Evolutionary conservation across 2,329 filamentous ascomycete species (phyloP), one percentile per base, ranked within the genome.

Genomic region (Capronia americana): DNA sequence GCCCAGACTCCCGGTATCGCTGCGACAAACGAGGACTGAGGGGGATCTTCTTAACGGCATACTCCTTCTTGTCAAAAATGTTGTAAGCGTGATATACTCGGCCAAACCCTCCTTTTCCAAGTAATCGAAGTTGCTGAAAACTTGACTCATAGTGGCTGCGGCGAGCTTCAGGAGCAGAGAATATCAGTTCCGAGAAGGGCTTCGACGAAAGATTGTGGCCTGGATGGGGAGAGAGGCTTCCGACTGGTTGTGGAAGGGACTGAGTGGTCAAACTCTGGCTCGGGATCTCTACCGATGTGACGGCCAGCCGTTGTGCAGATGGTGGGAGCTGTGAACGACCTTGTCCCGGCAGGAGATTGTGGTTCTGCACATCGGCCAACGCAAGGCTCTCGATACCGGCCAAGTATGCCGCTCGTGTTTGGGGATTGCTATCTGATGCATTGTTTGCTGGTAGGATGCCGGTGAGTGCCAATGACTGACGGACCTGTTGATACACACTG

Each of bases 41-140:
- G 0, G 84, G 81, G 7, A 91, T 87, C 67, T 88, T 87, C 74
- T 91, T 91, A 57, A 91, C 81, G 0, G 88, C 88, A 72, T 90
- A 91, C 44, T 84, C 78, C 53, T 84, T 82, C 6, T 84, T 83
- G 73, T 91, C 88, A 5, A 90, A 82, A 58, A 84, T 82, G 69
- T 90, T 86, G 56, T 79, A 82, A 11, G 84, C 87, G 69, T 85
- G 85, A 73, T 84, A 90, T 1, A 90, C 88, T 44, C 83, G 83
- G 1, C 87, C 88, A 72, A 88, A 90, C 0, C 88, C 88, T 14
- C 88, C 88, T 73, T 84, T 87, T 1, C 88, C 88, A 2, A 90
- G 79, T 1, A 87, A 73, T 20, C 79, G 81, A 12, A 88, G 73
- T 69, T 87, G 83, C 23, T 80, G 78, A 66, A 85, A 87, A 66